Conservation (phyloP, 2,329 filamentous ascomycete species). For the Fusarium keratoplasticum region DNA sequence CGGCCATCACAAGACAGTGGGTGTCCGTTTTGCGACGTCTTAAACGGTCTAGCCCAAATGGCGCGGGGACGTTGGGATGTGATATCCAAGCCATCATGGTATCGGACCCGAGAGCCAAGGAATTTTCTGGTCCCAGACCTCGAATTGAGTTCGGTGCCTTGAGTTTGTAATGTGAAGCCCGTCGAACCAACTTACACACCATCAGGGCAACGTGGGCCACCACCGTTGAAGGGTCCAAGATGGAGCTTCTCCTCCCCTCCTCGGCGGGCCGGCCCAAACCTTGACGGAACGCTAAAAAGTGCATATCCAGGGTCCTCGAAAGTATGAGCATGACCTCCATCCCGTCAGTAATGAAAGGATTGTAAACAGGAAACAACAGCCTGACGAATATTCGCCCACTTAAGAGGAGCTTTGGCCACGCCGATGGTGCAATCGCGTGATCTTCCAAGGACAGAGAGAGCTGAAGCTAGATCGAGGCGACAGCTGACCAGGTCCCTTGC, state of each 20-base stretch:
- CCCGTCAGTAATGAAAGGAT: slow-evolving; percentile 5
- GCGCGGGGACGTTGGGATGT: slow-evolving; percentile 15
- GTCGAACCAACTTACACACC: slow-evolving; percentile 28
- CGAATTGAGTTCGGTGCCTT: slow-evolving; percentile 36
- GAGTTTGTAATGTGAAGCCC: slow-evolving; percentile 12
- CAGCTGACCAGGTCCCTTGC: slow-evolving; percentile 39
- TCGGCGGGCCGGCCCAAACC: slow-evolving; percentile 35
- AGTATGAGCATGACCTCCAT: slow-evolving; percentile 1
- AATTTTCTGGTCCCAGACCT: slow-evolving; percentile 17
- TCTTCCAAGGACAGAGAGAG: slow-evolving; percentile 17
- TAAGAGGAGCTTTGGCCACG: background rate
- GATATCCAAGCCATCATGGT: slow-evolving; percentile 23
- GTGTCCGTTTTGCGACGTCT: slow-evolving; percentile 14
- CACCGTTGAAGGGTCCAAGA: slow-evolving; percentile 33
- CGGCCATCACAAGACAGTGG: slow-evolving; percentile 1
- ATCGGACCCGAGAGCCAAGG: slow-evolving; percentile 20
- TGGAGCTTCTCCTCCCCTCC: slow-evolving; percentile 20
- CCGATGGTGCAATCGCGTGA: slow-evolving; percentile 18
- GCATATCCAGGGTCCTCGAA: slow-evolving; percentile 13
- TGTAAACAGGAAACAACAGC: slow-evolving; percentile 12
- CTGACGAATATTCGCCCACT: background rate
- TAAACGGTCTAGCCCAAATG: slow-evolving; percentile 29
- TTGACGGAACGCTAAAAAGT: slow-evolving; percentile 32
- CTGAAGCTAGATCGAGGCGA: slow-evolving; percentile 39
- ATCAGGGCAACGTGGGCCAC: slow-evolving; percentile 11